These are phyloP conservation scores for Fusarium virguliforme DNA, from an alignment of 2,329 filamentous ascomycete genomes.

Conservation along the genomic window DNA sequence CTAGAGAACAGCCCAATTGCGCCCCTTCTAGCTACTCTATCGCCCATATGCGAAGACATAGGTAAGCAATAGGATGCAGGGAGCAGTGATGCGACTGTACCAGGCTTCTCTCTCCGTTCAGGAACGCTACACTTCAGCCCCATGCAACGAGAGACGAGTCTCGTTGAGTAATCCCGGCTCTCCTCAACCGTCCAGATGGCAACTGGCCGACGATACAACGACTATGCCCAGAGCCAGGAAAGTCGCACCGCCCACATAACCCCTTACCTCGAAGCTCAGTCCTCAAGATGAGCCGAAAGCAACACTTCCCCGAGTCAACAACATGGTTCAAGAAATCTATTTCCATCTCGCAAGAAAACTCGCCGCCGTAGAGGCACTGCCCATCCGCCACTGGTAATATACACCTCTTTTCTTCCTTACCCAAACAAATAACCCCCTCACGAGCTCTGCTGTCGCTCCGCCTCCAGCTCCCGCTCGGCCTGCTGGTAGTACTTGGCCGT, in stretches of 20 bases:
- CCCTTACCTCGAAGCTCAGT: not conserved
- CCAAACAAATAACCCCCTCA: conserved; percentile 15
- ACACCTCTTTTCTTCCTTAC: conserved; percentile 41
- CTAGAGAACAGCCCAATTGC: not conserved
- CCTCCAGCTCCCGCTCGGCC: conserved; percentile 93
- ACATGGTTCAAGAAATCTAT: conserved; percentile 45
- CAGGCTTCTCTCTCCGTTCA: not conserved
- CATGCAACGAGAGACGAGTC: not conserved
- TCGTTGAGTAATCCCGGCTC: not conserved
- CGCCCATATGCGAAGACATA: not conserved
- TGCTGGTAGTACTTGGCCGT: conserved; percentile 99
- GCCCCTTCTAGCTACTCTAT: not conserved
- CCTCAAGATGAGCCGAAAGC: not conserved
- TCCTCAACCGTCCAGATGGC: not conserved
- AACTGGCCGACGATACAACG: not conserved
- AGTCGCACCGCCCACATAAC: not conserved
- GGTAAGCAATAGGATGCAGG: not conserved
- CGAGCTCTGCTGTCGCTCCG: conserved; percentile 66
- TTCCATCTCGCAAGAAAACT: conserved; percentile 46
- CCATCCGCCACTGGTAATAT: conserved; percentile 48
- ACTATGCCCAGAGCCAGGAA: not conserved
- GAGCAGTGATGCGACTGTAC: not conserved
- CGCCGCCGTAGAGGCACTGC: conserved; percentile 42
- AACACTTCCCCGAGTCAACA: not conserved
- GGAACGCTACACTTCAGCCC: not conserved